phyloP scores from a whole-genome alignment of 352 stramenopile genomes.

The Phytopythium cucurbitacearum region DNA sequence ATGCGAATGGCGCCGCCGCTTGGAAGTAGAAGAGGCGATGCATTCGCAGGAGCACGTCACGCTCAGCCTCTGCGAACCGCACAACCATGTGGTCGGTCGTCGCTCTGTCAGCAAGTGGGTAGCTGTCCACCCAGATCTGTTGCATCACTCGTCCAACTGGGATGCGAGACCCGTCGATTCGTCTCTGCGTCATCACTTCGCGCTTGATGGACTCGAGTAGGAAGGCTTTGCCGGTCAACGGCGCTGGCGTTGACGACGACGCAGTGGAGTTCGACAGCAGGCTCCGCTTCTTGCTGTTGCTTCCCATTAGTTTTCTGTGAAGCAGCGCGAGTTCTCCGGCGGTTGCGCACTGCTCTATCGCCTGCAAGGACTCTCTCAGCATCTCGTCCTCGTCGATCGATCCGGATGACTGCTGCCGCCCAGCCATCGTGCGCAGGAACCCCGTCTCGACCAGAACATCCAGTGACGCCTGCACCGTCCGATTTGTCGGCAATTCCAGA shows the following conservation, averaged over 20 bases:
- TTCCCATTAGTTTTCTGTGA: constrained; percentile 55
- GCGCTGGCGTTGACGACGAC: constrained; percentile 2
- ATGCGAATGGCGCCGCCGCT: constrained; percentile 28
- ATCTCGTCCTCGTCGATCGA: constrained; percentile 1
- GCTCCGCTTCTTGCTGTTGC: constrained; percentile 18
- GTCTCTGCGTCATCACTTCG: constrained; percentile 52
- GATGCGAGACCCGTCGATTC: constrained; percentile 69
- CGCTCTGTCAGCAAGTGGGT: constrained; percentile 25
- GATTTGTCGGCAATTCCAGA: constrained; percentile 10
- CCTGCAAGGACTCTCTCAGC: constrained; percentile 26
- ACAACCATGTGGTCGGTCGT: constrained; percentile 45
- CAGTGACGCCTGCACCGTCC: constrained; percentile 38
- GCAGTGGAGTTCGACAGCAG: constrained; percentile 1
- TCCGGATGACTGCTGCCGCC: not conserved
- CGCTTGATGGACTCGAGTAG: constrained; percentile 36
- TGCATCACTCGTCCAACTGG: constrained; percentile 58
- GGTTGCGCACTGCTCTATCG: constrained; percentile 48
- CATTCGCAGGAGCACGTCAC: constrained; percentile 60
- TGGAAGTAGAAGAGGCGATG: constrained; percentile 76
- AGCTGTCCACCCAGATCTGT: constrained; percentile 44
- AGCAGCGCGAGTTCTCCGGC: constrained; percentile 38
- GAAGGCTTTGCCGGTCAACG: constrained; percentile 25
- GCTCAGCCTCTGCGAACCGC: constrained; percentile 29
- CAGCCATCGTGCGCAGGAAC: constrained; percentile 19
- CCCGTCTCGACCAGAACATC: constrained; percentile 29